Base-by-base conservation (phyloP, 768 basidiomycete species). In the Kwoniella pini region DNA sequence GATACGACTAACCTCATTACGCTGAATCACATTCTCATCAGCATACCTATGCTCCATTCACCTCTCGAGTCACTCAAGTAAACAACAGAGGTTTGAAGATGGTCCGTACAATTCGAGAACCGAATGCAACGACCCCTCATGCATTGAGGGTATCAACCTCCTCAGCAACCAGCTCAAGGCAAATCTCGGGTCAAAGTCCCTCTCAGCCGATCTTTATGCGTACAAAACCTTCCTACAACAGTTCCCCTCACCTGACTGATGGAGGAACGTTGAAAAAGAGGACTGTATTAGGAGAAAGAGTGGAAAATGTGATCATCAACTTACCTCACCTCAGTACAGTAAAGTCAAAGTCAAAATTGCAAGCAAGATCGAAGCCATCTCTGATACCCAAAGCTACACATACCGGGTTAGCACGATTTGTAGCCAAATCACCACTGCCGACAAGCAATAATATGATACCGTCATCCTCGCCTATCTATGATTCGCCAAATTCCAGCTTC, bases 91-190 rank as follows among this genome's bases (percentile, higher is more conserved):
- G n/a, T n/a, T n/a, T n/a, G n/a, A n/a, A n/a, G 24, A 64, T 64
- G 62, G 62, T 64, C n/a, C 56, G 62, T 27, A 54, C 57, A 10
- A 38, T 54, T 2, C 49, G 62, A 4, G 62, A 64, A 28, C 62
- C 62, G 12, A 59, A 64, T 38, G 31, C 30, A 2, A 53, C 48
- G 10, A 64, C 62, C 11, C 62, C 62, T 22, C 57, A 54, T 1
- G 22, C 54, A 1, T 21, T 61, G 44, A 42, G 59, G 12, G 59
- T 61, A 24, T 61, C 59, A 24, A 61, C 59, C 21, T 59, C 56
- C 19, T 54, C 62, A n/a, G 53, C 50, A 4, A 49, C 31, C 44
- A 61, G 59, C 36, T 61, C 59, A 7, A 50, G 59, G n/a, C 15
- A 27, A 10, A 39, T 55, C 2, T 57, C 58, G 22, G 52, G 48